Conservation (phyloP, 2,329 filamentous ascomycete genomes). For the Apiospora arundinis region DNA sequence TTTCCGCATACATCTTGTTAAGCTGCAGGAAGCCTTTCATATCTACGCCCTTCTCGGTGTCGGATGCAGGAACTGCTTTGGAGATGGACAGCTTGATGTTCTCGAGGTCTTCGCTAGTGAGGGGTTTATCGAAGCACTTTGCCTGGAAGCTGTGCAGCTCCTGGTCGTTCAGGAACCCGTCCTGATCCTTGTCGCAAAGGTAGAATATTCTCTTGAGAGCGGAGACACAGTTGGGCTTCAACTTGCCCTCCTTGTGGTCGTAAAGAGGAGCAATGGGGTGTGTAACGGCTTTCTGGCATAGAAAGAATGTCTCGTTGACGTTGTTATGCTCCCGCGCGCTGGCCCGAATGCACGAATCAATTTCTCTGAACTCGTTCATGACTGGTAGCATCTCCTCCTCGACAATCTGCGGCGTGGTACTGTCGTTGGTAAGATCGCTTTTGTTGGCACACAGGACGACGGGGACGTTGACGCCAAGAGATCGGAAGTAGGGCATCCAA, state of each 20-base stretch:
- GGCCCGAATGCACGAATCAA: conserved; percentile 95
- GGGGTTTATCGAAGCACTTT: conserved; percentile 88
- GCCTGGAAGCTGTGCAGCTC: conserved; percentile 92
- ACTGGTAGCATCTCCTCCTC: conserved; percentile 98
- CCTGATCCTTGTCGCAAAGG: conserved; percentile 94
- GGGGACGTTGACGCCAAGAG: conserved; percentile 96
- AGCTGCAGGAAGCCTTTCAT: conserved; percentile 84
- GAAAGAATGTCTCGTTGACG: conserved; percentile 95
- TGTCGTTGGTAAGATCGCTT: conserved; percentile 81
- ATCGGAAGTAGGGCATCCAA: conserved; percentile 98
- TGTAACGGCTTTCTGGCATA: conserved; percentile 97
- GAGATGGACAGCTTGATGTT: conserved; percentile 91
- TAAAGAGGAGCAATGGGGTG: conserved; percentile 96
- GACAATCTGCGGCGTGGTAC: conserved; percentile 81
- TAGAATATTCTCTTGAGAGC: conserved; percentile 93
- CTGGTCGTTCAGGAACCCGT: conserved; percentile 86
- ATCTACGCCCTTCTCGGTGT: conserved; percentile 76
- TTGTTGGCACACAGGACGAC: conserved; percentile 98
- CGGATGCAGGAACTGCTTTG: conserved; percentile 68
- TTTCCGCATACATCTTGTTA: conserved; percentile 96
- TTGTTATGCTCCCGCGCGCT: conserved; percentile 92
- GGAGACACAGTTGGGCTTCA: conserved; percentile 89
- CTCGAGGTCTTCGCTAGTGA: conserved; percentile 80
- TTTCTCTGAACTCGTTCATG: conserved; percentile 98
- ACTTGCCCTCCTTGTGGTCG: conserved; percentile 87